phyloP scores from a whole-genome alignment of 2,329 filamentous ascomycete species.

The Ophiognomonia clavigignenti-juglandacearum region DNA sequence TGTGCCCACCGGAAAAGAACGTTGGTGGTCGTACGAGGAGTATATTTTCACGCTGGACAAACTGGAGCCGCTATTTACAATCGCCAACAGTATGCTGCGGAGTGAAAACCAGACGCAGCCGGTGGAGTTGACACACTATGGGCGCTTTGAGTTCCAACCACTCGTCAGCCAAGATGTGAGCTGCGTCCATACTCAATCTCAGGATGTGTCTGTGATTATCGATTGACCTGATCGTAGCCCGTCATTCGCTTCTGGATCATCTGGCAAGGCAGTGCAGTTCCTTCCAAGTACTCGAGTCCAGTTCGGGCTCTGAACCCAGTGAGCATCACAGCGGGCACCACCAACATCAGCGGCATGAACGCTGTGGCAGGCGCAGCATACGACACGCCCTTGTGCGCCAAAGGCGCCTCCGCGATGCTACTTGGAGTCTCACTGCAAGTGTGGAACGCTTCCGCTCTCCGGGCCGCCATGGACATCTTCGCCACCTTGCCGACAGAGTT shows the following conservation, averaged over 20 bases:
- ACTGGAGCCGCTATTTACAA: constrained; percentile 3
- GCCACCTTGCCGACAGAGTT: constrained; percentile 1
- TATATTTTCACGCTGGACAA: constrained; percentile 8
- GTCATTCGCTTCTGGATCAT: constrained; percentile 8
- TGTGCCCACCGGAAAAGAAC: not conserved
- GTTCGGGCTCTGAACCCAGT: not conserved
- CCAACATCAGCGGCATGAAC: constrained; percentile 5
- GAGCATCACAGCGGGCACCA: constrained; percentile 1
- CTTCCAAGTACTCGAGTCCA: not conserved
- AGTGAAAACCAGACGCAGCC: not conserved
- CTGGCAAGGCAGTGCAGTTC: constrained; percentile 3
- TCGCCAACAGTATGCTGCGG: not conserved
- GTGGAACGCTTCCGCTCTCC: constrained; percentile 1
- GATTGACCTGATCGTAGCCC: constrained; percentile 1
- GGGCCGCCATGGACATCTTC: constrained; percentile 1
- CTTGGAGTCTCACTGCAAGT: not conserved
- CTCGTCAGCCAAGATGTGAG: not conserved
- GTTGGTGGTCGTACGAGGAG: constrained; percentile 1
- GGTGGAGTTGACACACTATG: constrained; percentile 8
- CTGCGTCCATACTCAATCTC: too few relatives aligned
- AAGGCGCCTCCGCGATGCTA: constrained; percentile 1
- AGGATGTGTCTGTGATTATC: too few relatives aligned
- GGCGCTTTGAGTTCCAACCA: not conserved
- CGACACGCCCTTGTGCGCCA: not conserved
- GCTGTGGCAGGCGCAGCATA: constrained; percentile 5